Conservation (phyloP, 2,329 filamentous ascomycete genomes). For the Orbilia brochopaga region DNA sequence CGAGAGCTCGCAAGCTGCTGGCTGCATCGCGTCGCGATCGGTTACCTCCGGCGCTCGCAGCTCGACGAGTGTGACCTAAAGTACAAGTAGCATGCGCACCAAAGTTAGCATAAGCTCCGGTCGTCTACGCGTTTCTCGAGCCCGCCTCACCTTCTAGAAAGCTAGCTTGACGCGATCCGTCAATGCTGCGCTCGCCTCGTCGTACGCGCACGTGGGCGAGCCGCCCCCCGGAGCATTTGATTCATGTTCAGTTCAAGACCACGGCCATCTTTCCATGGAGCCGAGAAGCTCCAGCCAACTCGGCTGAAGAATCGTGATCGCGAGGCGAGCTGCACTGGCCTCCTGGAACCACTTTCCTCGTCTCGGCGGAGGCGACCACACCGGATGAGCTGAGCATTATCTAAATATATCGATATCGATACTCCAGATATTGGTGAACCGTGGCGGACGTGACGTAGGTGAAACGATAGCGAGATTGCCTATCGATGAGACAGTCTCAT, state of each 20-base stretch:
- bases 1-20: not conserved
- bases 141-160: not conserved
- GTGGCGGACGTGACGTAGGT: slow-evolving; percentile 3
- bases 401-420: slow-evolving; percentile 1
- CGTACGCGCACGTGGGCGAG: not conserved
- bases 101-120: slow-evolving; percentile 5
- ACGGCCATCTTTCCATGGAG: too few relatives aligned
- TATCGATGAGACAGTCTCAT: slow-evolving; percentile 3
- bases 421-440: not conserved
- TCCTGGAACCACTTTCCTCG: not conserved
- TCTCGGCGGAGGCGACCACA: not conserved
- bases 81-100: too few relatives aligned
- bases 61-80: too few relatives aligned
- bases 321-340: not conserved
- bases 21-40: slow-evolving; percentile 1
- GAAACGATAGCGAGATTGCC: slow-evolving; percentile 6
- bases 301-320: not conserved
- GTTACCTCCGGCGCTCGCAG: not conserved
- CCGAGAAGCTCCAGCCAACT: too few relatives aligned
- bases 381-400: not conserved
- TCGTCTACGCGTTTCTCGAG: slow-evolving; percentile 7
- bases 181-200: not conserved
- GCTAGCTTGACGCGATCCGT: not conserved
- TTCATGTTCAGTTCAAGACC: too few relatives aligned
- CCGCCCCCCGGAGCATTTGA: not conserved